phyloP scores from a whole-genome alignment of 768 basidiomycete species.

The Tylopilus intermedius region DNA sequence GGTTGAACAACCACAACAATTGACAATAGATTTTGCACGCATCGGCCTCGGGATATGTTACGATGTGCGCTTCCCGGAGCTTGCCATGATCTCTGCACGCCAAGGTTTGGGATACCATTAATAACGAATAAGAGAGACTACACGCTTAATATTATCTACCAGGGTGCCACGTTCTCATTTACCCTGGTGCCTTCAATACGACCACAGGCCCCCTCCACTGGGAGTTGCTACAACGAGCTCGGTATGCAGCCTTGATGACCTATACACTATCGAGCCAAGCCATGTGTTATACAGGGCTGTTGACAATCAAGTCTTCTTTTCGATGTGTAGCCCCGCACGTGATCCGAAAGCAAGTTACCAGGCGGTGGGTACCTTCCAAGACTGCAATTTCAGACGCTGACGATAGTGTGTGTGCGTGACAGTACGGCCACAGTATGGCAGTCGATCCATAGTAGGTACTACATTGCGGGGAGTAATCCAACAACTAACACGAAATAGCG shows the following conservation, averaged over 20 bases:
- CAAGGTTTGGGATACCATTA: slow-evolving; percentile 47
- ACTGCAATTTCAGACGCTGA: background rate
- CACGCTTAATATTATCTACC: slow-evolving; percentile 6
- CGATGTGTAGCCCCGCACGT: slow-evolving; percentile 94
- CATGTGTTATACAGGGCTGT: slow-evolving; percentile 58
- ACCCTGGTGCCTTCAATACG: slow-evolving; percentile 92
- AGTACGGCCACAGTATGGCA: slow-evolving; percentile 91
- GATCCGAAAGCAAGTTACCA: slow-evolving; percentile 80
- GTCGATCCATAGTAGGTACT: slow-evolving; percentile 79
- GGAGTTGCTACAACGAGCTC: slow-evolving; percentile 82
- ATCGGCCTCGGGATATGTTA: slow-evolving; percentile 97
- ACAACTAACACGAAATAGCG: slow-evolving; percentile 45
- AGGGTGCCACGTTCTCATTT: slow-evolving; percentile 87
- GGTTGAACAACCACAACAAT: background rate
- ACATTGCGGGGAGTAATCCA: background rate
- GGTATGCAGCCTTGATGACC: slow-evolving; percentile 39
- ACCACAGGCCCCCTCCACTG: slow-evolving; percentile 96
- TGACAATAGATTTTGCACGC: slow-evolving; percentile 79
- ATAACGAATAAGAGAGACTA: background rate
- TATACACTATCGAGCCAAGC: slow-evolving; percentile 4
- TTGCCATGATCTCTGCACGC: slow-evolving; percentile 86
- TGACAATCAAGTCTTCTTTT: slow-evolving; percentile 94
- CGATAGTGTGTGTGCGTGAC: background rate
- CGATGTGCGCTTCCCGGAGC: slow-evolving; percentile 91
- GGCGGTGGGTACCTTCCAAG: slow-evolving; percentile 50